phyloP scores from a whole-genome alignment of 306 rosid species.

The Medicago arabica region DNA sequence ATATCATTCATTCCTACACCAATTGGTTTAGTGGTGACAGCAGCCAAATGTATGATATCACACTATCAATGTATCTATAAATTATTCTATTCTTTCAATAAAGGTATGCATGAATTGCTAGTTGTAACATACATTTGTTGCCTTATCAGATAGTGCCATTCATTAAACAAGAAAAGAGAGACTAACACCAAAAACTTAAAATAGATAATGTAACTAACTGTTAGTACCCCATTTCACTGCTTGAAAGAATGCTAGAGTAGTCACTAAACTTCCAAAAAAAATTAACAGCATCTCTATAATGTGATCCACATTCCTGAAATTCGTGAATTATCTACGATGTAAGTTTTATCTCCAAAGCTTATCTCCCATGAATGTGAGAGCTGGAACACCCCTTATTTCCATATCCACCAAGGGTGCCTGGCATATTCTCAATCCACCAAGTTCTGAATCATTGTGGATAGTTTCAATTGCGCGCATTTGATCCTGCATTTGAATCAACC shows the following conservation, averaged over 20 bases:
- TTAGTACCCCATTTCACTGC: background rate
- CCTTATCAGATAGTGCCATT: conserved; percentile 2
- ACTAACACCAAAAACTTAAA: conserved; percentile 3
- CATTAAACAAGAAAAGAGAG: conserved; percentile 13
- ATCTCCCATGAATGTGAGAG: conserved; percentile 76
- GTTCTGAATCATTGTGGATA: conserved; percentile 66
- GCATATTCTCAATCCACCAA: conserved; percentile 59
- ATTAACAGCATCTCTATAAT: background rate
- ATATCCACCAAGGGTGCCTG: conserved; percentile 82
- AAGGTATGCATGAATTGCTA: conserved; percentile 27
- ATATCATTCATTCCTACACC: conserved; percentile 39
- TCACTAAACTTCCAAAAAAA: background rate
- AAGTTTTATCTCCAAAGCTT: conserved; percentile 65
- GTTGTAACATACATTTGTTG: conserved; percentile 13
- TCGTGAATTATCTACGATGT: background rate
- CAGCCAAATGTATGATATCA: conserved; percentile 39
- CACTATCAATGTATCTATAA: conserved; percentile 27
- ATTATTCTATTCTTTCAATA: conserved; percentile 39
- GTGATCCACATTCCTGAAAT: conserved; percentile 13
- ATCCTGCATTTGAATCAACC: conserved; percentile 57
- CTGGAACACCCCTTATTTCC: conserved; percentile 89
- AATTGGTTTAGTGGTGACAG: conserved; percentile 31
- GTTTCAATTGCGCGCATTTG: conserved; percentile 74
- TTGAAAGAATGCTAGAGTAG: background rate
- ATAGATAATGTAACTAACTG: conserved; percentile 1